Evolutionary conservation across 2,329 filamentous ascomycete genomes (phyloP).

Genomic region (Sporothrix mexicana): DNA sequence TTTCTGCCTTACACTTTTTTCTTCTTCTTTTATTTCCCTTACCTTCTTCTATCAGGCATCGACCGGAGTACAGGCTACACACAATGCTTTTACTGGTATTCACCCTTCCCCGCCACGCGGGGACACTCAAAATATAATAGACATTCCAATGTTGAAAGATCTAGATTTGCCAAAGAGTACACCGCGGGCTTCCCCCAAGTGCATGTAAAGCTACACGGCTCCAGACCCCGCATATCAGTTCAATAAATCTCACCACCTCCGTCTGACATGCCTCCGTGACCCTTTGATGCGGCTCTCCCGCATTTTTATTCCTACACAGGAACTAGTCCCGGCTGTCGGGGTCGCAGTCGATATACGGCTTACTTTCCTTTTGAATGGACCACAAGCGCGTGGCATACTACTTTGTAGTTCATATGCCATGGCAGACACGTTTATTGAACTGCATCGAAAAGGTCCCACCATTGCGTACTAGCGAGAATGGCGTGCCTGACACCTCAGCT

Average conservation of each 20-base stretch:
- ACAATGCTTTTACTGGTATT: not conserved
- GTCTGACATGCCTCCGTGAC: not conserved
- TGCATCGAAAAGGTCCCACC: not conserved
- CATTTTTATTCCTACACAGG: not conserved
- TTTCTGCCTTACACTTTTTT: not conserved
- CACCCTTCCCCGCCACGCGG: not conserved
- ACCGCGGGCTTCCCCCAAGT: not conserved
- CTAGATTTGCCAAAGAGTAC: not conserved
- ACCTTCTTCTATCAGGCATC: conserved; percentile 30
- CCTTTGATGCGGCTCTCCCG: not conserved
- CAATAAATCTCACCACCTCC: not conserved
- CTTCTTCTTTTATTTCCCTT: not conserved
- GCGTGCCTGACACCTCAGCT: not conserved
- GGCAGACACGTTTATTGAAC: too few relatives aligned
- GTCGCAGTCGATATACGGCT: too few relatives aligned
- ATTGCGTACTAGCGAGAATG: not conserved
- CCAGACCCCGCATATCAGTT: not conserved
- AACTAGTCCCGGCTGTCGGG: not conserved
- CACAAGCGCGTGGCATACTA: not conserved
- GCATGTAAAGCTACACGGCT: not conserved
- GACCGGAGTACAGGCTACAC: conserved; percentile 25
- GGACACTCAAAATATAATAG: conserved; percentile 13
- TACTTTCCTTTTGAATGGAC: not conserved
- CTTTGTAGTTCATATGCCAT: too few relatives aligned
- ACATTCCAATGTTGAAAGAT: conserved; percentile 17